A percentile compares a stretch with the other conserved stretches of the same genome.
Evolutionary conservation across 2,329 filamentous ascomycete genomes (phyloP).

Genomic region (Clonostachys byssicola): DNA sequence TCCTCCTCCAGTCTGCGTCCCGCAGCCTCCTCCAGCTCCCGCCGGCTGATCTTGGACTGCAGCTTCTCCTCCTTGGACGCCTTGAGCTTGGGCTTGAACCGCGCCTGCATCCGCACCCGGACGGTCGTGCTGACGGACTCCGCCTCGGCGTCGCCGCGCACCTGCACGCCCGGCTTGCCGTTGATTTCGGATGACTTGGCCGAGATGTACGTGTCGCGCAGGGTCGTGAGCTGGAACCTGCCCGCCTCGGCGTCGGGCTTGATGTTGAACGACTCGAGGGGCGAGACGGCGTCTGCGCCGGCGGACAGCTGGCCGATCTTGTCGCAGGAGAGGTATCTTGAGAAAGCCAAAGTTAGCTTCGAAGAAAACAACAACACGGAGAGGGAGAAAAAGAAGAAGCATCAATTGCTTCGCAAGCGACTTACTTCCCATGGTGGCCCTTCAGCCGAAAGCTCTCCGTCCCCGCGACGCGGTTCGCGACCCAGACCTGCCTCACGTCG

Average conservation of each 20-base stretch:
- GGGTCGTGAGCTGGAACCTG: conserved; percentile 72
- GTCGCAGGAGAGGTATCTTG: conserved; percentile 80
- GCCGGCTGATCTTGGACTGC: conserved; percentile 77
- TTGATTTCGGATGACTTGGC: conserved; percentile 18
- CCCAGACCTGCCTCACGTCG: conserved; percentile 93
- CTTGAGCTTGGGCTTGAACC: conserved; percentile 82
- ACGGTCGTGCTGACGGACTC: conserved; percentile 68
- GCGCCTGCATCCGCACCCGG: conserved; percentile 87
- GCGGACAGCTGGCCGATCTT: conserved; percentile 76
- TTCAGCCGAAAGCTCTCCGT: conserved; percentile 83
- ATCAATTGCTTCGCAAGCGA: conserved; percentile 1
- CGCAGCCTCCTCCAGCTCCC: conserved; percentile 78
- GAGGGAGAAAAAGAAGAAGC: not conserved
- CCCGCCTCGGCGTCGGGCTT: conserved; percentile 61
- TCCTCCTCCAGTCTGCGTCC: conserved; percentile 76
- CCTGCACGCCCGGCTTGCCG: conserved; percentile 32
- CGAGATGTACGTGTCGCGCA: conserved; percentile 66
- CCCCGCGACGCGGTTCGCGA: conserved; percentile 78
- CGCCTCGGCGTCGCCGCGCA: conserved; percentile 71
- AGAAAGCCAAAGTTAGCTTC: not conserved
- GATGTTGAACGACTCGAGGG: conserved; percentile 76
- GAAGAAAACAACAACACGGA: conserved; percentile 6
- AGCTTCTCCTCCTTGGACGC: conserved; percentile 80
- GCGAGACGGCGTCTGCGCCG: conserved; percentile 74
- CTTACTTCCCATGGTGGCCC: conserved; percentile 79